Base-by-base conservation (phyloP, 345 rosid species). In the Nasturtium officinale region DNA sequence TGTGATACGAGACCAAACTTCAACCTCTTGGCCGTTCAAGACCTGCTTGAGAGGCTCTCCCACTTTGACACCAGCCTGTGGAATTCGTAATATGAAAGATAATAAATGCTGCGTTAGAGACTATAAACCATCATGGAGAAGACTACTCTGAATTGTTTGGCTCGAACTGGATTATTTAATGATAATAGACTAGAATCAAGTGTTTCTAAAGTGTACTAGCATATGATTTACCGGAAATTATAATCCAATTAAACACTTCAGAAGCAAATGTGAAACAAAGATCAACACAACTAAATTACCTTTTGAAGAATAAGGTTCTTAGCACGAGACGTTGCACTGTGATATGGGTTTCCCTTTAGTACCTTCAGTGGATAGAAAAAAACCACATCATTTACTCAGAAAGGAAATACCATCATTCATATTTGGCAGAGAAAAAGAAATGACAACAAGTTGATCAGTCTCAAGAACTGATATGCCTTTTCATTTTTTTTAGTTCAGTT, bases 261-360 rank as follows among this genome's bases (percentile, higher is more conserved):
- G 23, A 73, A 40, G 29, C 58, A 56, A 28, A 58, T 66, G 55
- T 32, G 12, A 37, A 59, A 32, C 26, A 73, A 15, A 46, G 48
- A 57, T 30, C 18, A 32, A 16, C 55, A 26, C 58, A 47, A 29
- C 12, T 66, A 84, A 16, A 26, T 17, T 48, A 75, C 78, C 97
- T 92, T 84, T 75, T 78, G 86, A 61, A 92, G 96, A 67, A 90
- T 86, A 53, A 79, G 90, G 79, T 87, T 82, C 77, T 90, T 85
- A 40, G 96, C 90, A 47, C 87, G 83, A 23, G 98, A 92, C 75
- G 95, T 92, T 74, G 96, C 96, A 73, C 98, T 92, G 47, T 92
- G 98, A 69, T 90, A 90, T 66, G 98, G 98, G 71, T 92, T 92
- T 28, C 98, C 96, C 60, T 88, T 92, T 5, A 96, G 96, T 61